Base-by-base conservation (phyloP, 495 filamentous ascomycete species). In the Talaromyces adpressus region DNA sequence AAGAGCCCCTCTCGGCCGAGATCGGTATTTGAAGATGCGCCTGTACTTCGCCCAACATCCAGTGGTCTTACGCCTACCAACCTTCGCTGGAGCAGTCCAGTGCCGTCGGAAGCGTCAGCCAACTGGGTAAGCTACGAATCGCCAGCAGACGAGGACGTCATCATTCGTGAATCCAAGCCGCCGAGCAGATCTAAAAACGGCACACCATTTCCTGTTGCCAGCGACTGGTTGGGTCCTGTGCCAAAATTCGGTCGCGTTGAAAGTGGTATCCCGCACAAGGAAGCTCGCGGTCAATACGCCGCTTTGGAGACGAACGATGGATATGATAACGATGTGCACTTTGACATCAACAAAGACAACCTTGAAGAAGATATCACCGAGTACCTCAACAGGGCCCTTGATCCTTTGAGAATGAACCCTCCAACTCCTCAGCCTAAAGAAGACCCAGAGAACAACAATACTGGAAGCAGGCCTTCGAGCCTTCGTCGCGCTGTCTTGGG, bases 121-220 rank as follows among this genome's bases (percentile, higher is more conserved):
- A 86, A 88, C 64, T 86, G 82, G 77, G 83, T 89, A 69, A 81
- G 81, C 9, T 85, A 88, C 66, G 76, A 84, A 0, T 89, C 72
- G 69, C 84, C 65, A 65, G 82, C 73, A 23, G 52, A 56, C 27
- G 52, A 56, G 8, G 23, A 56, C 16, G 27, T 27, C 12, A 29
- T 56, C 12, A 27, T 56, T 56, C 52, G 11, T 56, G 56, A 58
- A 36, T 58, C 56, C 25, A 56, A 56, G 11, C 22, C 11, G 6
- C 45, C 60, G 23, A 75, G 74, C n/a, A 78, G 76, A 72, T 81
- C 70, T 64, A 79, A 68, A 68, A 76, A 72, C 23, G 71, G 67
- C 61, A 74, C 66, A 62, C 70, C 82, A 71, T 66, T 73, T 45
- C 74, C 72, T 7, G 36, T 70, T 11, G 64, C 72, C 18, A 69